Conservation (phyloP, 192 early-diverging fungal species). For the Glomus cerebriforme region DNA sequence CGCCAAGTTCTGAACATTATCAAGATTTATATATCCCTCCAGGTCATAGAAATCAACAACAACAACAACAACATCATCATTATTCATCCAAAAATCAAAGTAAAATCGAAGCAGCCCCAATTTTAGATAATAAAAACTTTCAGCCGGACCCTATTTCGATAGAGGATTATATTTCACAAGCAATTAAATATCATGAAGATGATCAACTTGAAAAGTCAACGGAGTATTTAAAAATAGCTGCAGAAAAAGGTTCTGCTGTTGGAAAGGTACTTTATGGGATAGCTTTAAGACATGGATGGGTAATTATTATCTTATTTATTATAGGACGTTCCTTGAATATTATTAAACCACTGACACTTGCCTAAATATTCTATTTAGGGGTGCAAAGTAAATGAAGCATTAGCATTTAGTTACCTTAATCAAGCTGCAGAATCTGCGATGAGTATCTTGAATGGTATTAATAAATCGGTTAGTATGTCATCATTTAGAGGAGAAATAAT, state of each 20-base stretch:
- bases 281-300: slow-evolving; percentile 78
- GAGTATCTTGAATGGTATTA: slow-evolving; percentile 57
- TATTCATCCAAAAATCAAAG: too few relatives aligned
- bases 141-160: slow-evolving; percentile 4
- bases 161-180: slow-evolving; percentile 65
- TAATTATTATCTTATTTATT: background rate
- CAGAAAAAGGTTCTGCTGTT: slow-evolving; percentile 62
- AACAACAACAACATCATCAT: too few relatives aligned
- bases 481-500: slow-evolving; percentile 69
- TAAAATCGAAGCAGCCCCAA: background rate
- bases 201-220: slow-evolving; percentile 74
- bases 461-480: slow-evolving; percentile 53
- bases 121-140: background rate
- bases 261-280: slow-evolving; percentile 76
- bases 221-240: slow-evolving; percentile 67
- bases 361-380: slow-evolving; percentile 38
- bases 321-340: background rate
- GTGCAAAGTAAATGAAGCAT: slow-evolving; percentile 63
- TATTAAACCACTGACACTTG: background rate
- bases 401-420: slow-evolving; percentile 71
- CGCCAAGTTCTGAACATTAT: background rate
- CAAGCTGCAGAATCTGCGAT: slow-evolving; percentile 69
- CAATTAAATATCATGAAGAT: slow-evolving; percentile 68
- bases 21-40: background rate
- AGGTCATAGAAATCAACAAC: background rate